A percentile compares a stretch with the other conserved stretches of the same genome.
Evolutionary conservation across 2,329 filamentous ascomycete genomes (phyloP).

Genomic region (Cordyceps javanica): DNA sequence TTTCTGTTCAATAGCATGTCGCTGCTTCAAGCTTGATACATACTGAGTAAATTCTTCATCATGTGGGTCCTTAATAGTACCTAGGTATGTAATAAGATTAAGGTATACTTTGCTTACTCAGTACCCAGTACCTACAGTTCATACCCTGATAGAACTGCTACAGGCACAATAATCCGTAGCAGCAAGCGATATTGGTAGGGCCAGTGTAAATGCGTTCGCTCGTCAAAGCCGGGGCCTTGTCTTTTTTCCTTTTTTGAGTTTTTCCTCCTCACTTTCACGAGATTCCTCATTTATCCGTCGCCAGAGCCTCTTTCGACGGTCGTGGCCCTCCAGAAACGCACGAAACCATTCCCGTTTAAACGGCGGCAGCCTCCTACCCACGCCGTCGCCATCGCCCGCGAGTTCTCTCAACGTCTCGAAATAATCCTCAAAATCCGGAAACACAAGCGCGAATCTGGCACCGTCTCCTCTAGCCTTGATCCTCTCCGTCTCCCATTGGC

Average conservation of each 20-base stretch:
- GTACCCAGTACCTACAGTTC: too few species aligned
- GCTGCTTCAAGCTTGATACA: too few species aligned
- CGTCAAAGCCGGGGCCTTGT: neutral
- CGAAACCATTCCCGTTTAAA: slow-evolving; percentile 42
- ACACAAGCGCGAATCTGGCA: slow-evolving; percentile 47
- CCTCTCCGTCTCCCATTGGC: slow-evolving; percentile 50
- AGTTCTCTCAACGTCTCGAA: slow-evolving; percentile 50
- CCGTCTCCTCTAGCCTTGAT: slow-evolving; percentile 51
- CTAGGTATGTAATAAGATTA: too few species aligned
- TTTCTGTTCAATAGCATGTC: too few species aligned
- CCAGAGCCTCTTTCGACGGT: slow-evolving; percentile 39
- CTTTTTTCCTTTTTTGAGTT: neutral
- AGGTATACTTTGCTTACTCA: too few species aligned
- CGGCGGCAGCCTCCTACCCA: slow-evolving; percentile 38
- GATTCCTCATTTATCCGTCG: neutral
- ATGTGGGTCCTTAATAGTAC: too few species aligned
- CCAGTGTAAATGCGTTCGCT: neutral
- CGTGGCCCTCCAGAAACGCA: slow-evolving; percentile 47
- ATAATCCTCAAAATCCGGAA: slow-evolving; percentile 58
- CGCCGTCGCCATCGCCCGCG: slow-evolving; percentile 39
- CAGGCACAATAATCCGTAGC: too few species aligned
- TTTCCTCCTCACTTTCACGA: neutral
- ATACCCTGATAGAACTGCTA: too few species aligned
- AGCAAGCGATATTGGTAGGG: too few species aligned
- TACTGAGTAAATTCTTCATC: too few species aligned